Evolutionary conservation across 768 basidiomycete genomes (phyloP).

Genomic region (Butyriboletus loyo): DNA sequence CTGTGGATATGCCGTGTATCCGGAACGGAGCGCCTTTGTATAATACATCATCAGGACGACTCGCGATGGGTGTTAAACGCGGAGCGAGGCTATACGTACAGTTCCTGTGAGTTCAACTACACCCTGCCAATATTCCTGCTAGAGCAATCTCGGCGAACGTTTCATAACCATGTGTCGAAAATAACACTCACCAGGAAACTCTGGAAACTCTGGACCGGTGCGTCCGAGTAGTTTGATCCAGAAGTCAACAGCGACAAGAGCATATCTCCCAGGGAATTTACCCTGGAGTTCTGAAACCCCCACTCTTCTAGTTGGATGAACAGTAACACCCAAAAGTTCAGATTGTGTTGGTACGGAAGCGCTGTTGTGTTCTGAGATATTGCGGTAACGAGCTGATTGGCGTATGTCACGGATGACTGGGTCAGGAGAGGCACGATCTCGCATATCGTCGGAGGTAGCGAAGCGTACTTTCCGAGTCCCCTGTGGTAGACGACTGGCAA

Average conservation of each 20-base stretch:
- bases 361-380: not conserved
- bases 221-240: not conserved
- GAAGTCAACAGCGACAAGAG: not conserved
- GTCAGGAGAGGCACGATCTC: conserved; percentile 1
- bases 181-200: not conserved
- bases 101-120: not conserved
- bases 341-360: conserved; percentile 1
- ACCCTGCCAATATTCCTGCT: not conserved
- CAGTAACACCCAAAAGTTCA: not conserved
- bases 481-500: not conserved
- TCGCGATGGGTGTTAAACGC: not conserved
- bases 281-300: not conserved
- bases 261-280: conserved; percentile 4
- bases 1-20: not conserved
- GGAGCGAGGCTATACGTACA: not conserved
- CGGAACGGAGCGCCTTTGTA: not conserved
- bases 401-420: not conserved
- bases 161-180: too few species aligned
- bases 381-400: not conserved
- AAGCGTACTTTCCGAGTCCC: not conserved
- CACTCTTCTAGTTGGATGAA: not conserved
- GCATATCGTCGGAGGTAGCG: conserved; percentile 3
- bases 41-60: not conserved
- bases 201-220: not conserved
- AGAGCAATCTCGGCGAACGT: not conserved